phyloP scores from a whole-genome alignment of 441 rosid genomes.

The Croton setiger region DNA sequence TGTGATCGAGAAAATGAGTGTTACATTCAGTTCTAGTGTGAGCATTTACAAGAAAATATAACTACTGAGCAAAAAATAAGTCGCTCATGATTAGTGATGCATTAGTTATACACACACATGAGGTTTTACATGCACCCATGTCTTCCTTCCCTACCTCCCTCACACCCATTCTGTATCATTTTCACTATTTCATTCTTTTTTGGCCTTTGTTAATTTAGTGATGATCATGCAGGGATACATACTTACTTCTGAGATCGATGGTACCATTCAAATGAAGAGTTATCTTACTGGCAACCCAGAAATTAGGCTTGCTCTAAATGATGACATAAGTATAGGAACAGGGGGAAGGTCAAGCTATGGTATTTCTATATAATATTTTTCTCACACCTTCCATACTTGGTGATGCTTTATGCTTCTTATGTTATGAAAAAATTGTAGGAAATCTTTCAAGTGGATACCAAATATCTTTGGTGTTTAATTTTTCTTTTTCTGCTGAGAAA shows the following conservation, averaged over 20 bases:
- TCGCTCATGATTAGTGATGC: background rate
- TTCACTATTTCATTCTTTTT: background rate
- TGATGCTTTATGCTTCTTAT: background rate
- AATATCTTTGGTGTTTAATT: background rate
- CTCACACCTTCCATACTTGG: background rate
- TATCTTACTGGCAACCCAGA: constrained; percentile 83
- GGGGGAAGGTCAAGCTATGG: constrained; percentile 71
- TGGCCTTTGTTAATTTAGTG: background rate
- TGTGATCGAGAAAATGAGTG: constrained; percentile 87
- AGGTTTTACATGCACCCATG: background rate
- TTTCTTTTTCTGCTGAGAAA: background rate
- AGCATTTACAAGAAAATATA: constrained; percentile 24
- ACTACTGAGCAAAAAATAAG: background rate
- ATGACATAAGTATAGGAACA: constrained; percentile 68
- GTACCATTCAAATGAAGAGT: constrained; percentile 96
- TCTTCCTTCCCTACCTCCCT: too few relatives aligned
- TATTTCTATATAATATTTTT: constrained; percentile 26
- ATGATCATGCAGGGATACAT: constrained; percentile 59
- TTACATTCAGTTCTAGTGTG: constrained; percentile 91
- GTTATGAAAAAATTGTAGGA: background rate
- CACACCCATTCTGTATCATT: background rate
- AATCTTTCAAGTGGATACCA: background rate
- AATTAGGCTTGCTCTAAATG: constrained; percentile 80
- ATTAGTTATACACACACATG: background rate
- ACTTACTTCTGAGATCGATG: constrained; percentile 89